Evolutionary conservation across 2,329 filamentous ascomycete species (phyloP).

Genomic region (Botrytis squamosa): DNA sequence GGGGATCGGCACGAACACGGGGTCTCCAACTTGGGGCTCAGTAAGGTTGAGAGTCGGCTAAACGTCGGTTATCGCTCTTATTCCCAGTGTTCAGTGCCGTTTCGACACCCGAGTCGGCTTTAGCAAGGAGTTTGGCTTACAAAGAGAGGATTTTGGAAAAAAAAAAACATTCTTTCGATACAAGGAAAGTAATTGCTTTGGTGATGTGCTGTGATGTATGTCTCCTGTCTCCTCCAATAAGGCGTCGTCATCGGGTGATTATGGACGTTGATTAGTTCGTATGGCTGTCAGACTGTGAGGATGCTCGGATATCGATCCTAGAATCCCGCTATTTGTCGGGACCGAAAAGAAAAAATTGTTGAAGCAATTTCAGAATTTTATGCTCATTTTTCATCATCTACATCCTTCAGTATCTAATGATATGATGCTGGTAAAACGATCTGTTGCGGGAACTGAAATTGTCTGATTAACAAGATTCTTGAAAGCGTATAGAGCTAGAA

Average conservation of each 20-base stretch:
- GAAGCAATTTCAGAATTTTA: background rate
- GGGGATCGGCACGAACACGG: background rate
- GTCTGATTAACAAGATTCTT: background rate
- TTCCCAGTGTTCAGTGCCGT: background rate
- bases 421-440: background rate
- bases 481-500: background rate
- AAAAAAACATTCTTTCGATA: background rate
- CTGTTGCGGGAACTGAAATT: background rate
- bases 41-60: background rate
- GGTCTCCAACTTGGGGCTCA: background rate
- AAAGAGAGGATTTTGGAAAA: background rate
- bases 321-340: background rate
- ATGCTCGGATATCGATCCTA: background rate
- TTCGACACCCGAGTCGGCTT: background rate
- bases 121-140: background rate
- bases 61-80: background rate
- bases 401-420: background rate
- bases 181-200: background rate
- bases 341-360: background rate
- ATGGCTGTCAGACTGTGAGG: background rate
- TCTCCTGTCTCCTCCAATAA: background rate
- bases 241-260: background rate
- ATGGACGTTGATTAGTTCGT: background rate
- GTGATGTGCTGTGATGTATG: background rate
- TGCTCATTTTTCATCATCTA: background rate